Percentiles rank a stretch among this genome's conserved stretches.
Evolutionary conservation across 2,329 filamentous ascomycete genomes (phyloP).

Genomic region (Sporothrix inflata): DNA sequence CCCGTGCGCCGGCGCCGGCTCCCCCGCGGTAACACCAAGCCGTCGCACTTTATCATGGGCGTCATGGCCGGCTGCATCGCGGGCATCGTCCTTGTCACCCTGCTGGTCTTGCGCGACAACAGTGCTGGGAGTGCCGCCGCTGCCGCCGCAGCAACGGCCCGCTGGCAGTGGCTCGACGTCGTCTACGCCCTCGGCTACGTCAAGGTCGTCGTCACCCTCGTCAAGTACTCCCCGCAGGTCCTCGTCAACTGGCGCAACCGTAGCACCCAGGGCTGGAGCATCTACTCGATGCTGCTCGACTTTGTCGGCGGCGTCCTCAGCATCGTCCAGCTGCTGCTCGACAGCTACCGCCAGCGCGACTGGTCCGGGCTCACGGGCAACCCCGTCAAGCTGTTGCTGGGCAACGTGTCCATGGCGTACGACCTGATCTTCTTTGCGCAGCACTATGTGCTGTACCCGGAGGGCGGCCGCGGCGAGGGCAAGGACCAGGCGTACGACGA

Average conservation of each 20-base stretch:
- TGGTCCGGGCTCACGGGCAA: constrained; percentile 93
- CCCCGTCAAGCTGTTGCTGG: constrained; percentile 84
- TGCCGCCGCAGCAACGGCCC: constrained; percentile 37
- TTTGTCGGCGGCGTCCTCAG: constrained; percentile 80
- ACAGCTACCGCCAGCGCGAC: constrained; percentile 80
- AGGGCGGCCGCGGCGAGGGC: constrained; percentile 37
- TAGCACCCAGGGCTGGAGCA: constrained; percentile 87
- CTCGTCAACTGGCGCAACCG: constrained; percentile 80
- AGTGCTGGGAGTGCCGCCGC: constrained; percentile 36
- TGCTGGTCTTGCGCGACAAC: constrained; percentile 44
- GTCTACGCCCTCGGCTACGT: constrained; percentile 78
- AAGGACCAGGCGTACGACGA: neutral
- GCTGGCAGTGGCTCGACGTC: constrained; percentile 66
- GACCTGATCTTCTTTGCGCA: constrained; percentile 85
- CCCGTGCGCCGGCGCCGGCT: constrained; percentile 38
- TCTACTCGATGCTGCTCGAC: constrained; percentile 81
- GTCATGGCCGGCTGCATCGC: constrained; percentile 70
- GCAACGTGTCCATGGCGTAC: constrained; percentile 84
- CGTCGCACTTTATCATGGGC: constrained; percentile 65
- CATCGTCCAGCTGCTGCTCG: constrained; percentile 78
- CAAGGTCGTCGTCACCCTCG: constrained; percentile 83
- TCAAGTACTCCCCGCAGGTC: constrained; percentile 92
- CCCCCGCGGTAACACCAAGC: constrained; percentile 55
- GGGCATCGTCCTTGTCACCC: constrained; percentile 57
- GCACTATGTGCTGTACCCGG: constrained; percentile 79